A percentile compares a stretch with the other conserved stretches of the same genome.
Conservation (phyloP, 2,329 filamentous ascomycete genomes). For the Trichophyton verrucosum region DNA sequence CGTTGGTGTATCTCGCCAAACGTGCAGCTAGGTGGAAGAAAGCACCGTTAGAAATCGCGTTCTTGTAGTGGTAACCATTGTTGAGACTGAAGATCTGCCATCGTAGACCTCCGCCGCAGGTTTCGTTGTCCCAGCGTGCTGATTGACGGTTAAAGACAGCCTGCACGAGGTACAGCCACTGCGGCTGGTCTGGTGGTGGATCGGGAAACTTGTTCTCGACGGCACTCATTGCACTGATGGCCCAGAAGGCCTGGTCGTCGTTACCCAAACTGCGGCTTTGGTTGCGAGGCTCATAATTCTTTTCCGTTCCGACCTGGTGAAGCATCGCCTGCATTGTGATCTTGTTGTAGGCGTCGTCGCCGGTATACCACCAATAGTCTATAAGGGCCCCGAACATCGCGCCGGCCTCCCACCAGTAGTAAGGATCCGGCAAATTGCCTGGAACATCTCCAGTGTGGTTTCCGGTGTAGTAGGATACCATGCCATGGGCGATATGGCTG, state of each 20-base stretch:
- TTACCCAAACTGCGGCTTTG: conserved; percentile 38
- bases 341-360: conserved; percentile 58
- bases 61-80: conserved; percentile 51
- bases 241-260: conserved; percentile 65
- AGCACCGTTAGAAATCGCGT: conserved; percentile 46
- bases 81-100: conserved; percentile 82
- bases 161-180: conserved; percentile 68
- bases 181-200: conserved; percentile 48
- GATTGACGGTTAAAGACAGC: conserved; percentile 71
- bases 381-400: conserved; percentile 44
- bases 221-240: conserved; percentile 65
- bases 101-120: conserved; percentile 61
- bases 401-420: conserved; percentile 30
- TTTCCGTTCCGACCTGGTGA: conserved; percentile 58
- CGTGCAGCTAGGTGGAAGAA: conserved; percentile 51
- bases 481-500: conserved; percentile 22
- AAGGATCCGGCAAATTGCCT: conserved; percentile 24
- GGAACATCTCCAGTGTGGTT: conserved; percentile 22
- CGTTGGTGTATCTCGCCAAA: conserved; percentile 64
- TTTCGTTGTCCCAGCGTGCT: conserved; percentile 52
- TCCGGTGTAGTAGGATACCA: conserved; percentile 27
- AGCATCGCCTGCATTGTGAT: conserved; percentile 56
- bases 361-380: conserved; percentile 73
- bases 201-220: conserved; percentile 65
- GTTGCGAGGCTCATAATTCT: conserved; percentile 63